Evolutionary conservation across 2,329 filamentous ascomycete species (phyloP), one percentile per base, ranked within the genome.

Genomic region (Scopulariopsis brevicaulis): DNA sequence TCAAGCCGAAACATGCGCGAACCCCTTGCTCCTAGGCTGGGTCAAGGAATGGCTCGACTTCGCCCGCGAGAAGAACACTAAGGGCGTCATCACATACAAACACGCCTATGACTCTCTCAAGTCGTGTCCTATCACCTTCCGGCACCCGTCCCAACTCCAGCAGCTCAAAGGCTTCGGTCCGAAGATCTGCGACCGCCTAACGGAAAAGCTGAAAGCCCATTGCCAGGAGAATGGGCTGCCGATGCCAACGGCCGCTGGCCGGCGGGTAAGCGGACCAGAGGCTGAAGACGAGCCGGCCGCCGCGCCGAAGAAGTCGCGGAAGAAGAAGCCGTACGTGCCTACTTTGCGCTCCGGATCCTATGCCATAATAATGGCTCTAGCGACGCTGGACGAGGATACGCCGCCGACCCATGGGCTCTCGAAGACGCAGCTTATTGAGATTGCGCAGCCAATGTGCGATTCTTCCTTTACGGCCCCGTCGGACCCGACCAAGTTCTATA

Each of bases 21-120:
- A 94, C 64, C 84, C 88, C 5, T 76, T 89, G 48, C 77, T 90
- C 10, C 77, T 92, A 12, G 73, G 74, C 62, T 92, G 87, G 84
- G 82, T 92, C 55, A 85, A 88, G 65, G 87, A 91, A 73, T 90
- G 86, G 86, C 79, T 87, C 55, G 86, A 91, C 52, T 68, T 80
- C 48, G 88, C 87, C 14, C 77, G 80, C 54, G 82, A 89, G 63
- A 80, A 80, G 53, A 89, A 86, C 66, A 81, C 82, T 20, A 90
- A 89, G 67, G 86, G 86, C 24, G 72, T 84, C 25, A 82, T 78
- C n/a, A 85, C 82, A 0, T 93, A 91, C 69, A 87, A 82, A 62
- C 83, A 86, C 64, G 89, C 89, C 1, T 90, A 90, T 65, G 80
- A 89, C 59, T 87, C 89, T 2, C 81, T 94, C 69, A 89, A 85